phyloP scores from a whole-genome alignment of 345 rosid genomes.

The Acer saccharum region DNA sequence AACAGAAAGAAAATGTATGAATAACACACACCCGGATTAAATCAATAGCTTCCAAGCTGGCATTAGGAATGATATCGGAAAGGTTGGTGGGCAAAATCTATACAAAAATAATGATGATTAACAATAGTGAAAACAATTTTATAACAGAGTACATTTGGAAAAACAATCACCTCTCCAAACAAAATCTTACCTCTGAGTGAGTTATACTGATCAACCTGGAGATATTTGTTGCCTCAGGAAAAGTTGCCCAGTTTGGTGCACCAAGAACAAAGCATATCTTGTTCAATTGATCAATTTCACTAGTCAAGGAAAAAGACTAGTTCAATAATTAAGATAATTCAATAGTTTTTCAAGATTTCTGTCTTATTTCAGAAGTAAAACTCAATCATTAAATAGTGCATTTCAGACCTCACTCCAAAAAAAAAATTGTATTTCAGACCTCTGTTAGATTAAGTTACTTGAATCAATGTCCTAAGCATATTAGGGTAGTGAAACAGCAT shows the following conservation, averaged over 20 bases:
- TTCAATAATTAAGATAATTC: constrained; percentile 4
- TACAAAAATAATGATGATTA: constrained; percentile 16
- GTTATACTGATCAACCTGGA: constrained; percentile 61
- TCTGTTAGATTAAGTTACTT: too few species aligned
- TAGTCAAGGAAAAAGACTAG: constrained; percentile 30
- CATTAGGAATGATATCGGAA: constrained; percentile 70
- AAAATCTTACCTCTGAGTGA: constrained; percentile 57
- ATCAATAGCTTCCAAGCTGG: constrained; percentile 82
- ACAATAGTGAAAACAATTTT: constrained; percentile 7
- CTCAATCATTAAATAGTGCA: neutral
- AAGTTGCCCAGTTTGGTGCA: constrained; percentile 67
- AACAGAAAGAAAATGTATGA: neutral
- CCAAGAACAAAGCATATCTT: constrained; percentile 90
- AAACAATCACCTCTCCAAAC: neutral
- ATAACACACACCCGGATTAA: constrained; percentile 63
- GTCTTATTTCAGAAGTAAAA: neutral
- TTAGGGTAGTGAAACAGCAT: constrained; percentile 5
- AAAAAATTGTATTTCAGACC: neutral
- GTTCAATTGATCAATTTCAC: constrained; percentile 90
- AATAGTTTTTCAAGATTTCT: neutral
- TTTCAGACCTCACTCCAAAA: too few species aligned
- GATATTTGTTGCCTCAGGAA: constrained; percentile 72
- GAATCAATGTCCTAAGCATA: neutral
- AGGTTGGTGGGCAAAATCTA: constrained; percentile 69
- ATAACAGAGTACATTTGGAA: neutral